Percentiles rank a stretch among this genome's conserved stretches.
These are phyloP conservation scores for Wickerhamiella brachini DNA, from an alignment of 805 yeast genomes.

Conservation along the genomic window DNA sequence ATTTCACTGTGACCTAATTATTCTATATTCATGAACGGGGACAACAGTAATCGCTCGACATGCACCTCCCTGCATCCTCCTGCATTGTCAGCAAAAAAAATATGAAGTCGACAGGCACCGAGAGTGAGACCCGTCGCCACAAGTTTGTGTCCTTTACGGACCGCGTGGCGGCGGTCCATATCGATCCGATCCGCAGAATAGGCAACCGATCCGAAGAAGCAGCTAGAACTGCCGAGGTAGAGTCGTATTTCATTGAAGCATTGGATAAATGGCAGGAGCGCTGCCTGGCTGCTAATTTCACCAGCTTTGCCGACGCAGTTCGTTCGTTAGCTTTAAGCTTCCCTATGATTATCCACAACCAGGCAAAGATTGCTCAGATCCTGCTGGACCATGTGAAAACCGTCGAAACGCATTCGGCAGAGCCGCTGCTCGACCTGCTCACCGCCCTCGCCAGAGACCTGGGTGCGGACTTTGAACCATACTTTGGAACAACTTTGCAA, in stretches of 20 bases:
- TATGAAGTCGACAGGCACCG: conserved; percentile 1
- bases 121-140: conserved; percentile 9
- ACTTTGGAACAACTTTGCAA: conserved; percentile 39
- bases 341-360: conserved; percentile 69
- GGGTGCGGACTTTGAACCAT: conserved; percentile 78
- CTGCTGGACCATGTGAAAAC: conserved; percentile 34
- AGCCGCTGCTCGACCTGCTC: conserved; percentile 66
- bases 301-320: conserved; percentile 44
- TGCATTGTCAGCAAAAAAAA: conserved; percentile 3
- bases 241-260: conserved; percentile 65
- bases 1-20: too few relatives aligned
- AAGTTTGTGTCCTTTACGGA: conserved; percentile 63
- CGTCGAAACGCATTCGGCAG: conserved; percentile 58
- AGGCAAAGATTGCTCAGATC: conserved; percentile 41
- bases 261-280: conserved; percentile 80
- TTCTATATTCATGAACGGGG: too few relatives aligned
- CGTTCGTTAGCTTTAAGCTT: conserved; percentile 48
- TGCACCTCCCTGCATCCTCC: neutral
- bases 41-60: too few relatives aligned
- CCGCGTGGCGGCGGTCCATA: conserved; percentile 66
- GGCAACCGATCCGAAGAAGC: conserved; percentile 19
- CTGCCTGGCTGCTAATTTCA: conserved; percentile 60
- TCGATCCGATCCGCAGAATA: conserved; percentile 44
- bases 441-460: conserved; percentile 84
- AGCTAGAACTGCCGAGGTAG: conserved; percentile 12